These are phyloP conservation scores for Debaryomyces udenii DNA, from an alignment of 1,139 yeast genomes.

Conservation along the genomic window DNA sequence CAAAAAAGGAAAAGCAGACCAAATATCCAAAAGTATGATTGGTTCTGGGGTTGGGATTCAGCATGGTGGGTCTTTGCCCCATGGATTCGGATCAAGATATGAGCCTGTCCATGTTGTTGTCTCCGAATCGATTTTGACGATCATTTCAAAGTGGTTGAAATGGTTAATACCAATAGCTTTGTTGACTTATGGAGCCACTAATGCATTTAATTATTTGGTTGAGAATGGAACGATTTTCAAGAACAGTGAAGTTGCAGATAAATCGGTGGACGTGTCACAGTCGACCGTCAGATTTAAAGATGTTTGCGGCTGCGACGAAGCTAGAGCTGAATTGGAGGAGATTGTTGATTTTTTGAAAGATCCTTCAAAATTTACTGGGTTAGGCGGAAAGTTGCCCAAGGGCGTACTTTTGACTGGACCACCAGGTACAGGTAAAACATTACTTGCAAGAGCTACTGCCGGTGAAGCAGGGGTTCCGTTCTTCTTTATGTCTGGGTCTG, in stretches of 20 bases:
- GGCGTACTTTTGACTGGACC: constrained; percentile 98
- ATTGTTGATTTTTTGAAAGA: constrained; percentile 95
- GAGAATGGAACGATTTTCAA: constrained; percentile 87
- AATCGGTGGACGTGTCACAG: constrained; percentile 79
- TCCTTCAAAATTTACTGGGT: constrained; percentile 92
- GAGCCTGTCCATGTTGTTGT: constrained; percentile 92
- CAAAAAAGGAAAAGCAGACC: constrained; percentile 75
- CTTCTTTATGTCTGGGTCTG: constrained; percentile 98
- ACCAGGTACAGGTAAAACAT: constrained; percentile 99
- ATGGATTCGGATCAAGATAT: constrained; percentile 51
- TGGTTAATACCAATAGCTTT: constrained; percentile 85
- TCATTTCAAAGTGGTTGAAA: constrained; percentile 84
- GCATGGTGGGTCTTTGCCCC: constrained; percentile 26
- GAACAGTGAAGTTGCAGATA: constrained; percentile 72
- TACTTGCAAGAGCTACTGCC: constrained; percentile 97
- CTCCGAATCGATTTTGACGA: constrained; percentile 76
- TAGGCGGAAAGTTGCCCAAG: constrained; percentile 96
- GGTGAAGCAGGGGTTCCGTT: constrained; percentile 99
- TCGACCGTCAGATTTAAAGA: constrained; percentile 89
- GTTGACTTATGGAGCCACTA: constrained; percentile 71
- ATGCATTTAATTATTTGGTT: constrained; percentile 73
- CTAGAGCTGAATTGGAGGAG: constrained; percentile 94
- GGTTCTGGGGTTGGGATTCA: constrained; percentile 21
- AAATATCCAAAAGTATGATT: constrained; percentile 40
- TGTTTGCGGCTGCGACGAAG: constrained; percentile 98